These are phyloP conservation scores for Excoecaria agallocha DNA, from an alignment of 345 rosid species.

Conservation along the genomic window DNA sequence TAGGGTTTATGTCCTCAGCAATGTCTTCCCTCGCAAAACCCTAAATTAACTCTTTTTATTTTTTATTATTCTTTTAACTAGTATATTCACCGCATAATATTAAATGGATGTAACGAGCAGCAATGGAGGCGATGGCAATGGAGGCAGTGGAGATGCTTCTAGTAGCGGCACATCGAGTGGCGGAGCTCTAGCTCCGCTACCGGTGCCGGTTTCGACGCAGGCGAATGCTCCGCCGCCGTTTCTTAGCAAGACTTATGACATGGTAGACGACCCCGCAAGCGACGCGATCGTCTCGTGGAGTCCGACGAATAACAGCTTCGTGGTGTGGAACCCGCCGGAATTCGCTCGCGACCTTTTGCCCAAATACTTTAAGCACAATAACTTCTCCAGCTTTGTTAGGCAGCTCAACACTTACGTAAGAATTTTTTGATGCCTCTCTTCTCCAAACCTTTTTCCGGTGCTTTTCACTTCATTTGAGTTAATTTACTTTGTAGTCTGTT, in stretches of 20 bases:
- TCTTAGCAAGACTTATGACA: slow-evolving; percentile 85
- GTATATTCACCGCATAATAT: neutral
- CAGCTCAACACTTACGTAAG: slow-evolving; percentile 87
- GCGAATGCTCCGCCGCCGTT: slow-evolving; percentile 72
- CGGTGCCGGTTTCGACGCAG: slow-evolving; percentile 33
- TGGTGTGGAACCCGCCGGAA: slow-evolving; percentile 88
- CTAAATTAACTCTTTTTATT: neutral
- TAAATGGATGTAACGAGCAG: slow-evolving; percentile 7
- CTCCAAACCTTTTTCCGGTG: neutral
- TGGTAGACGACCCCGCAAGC: slow-evolving; percentile 83
- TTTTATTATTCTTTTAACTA: neutral
- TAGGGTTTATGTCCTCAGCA: slow-evolving; percentile 5
- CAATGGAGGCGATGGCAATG: slow-evolving; percentile 6
- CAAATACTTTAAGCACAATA: slow-evolving; percentile 83
- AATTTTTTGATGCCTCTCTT: neutral
- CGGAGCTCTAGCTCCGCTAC: slow-evolving; percentile 11
- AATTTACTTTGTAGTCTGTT: neutral
- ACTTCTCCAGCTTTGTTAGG: slow-evolving; percentile 89
- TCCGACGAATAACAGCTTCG: slow-evolving; percentile 68
- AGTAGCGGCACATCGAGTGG: slow-evolving; percentile 24
- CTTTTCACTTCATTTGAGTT: neutral
- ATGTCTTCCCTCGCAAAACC: slow-evolving; percentile 12
- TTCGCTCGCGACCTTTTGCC: slow-evolving; percentile 77
- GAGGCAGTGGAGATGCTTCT: slow-evolving; percentile 27
- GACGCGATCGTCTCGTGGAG: slow-evolving; percentile 86